These are phyloP conservation scores for Porpolomopsis calyptriformis DNA, from an alignment of 768 basidiomycete species.

Conservation along the genomic window DNA sequence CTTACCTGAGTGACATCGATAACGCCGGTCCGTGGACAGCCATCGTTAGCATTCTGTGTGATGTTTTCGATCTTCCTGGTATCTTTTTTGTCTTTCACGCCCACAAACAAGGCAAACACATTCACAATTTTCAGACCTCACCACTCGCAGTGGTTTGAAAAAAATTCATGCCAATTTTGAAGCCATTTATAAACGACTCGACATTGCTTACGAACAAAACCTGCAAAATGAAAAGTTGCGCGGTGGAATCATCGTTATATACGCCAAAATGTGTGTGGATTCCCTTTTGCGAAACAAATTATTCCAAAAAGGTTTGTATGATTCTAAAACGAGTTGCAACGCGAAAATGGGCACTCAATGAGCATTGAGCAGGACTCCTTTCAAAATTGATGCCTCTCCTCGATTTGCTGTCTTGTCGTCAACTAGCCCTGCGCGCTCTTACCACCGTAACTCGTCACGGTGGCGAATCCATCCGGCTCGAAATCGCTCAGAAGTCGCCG, in stretches of 20 bases:
- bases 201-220: constrained; percentile 37
- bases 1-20: constrained; percentile 35
- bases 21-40: constrained; percentile 38
- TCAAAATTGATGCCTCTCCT: constrained; percentile 47
- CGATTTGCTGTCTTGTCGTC: constrained; percentile 35
- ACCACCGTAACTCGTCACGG: constrained; percentile 55
- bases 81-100: constrained; percentile 9
- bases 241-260: constrained; percentile 52
- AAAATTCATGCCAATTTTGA: constrained; percentile 52
- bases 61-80: constrained; percentile 46
- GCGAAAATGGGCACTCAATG: background rate
- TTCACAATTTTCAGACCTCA: constrained; percentile 36
- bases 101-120: background rate
- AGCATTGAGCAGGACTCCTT: constrained; percentile 35
- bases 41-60: constrained; percentile 38
- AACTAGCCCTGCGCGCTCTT: constrained; percentile 45
- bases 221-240: constrained; percentile 34
- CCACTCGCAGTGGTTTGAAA: constrained; percentile 47
- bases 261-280: constrained; percentile 53
- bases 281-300: constrained; percentile 49
- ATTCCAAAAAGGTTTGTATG: constrained; percentile 38
- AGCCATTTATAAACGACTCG: constrained; percentile 37
- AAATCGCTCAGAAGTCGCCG: constrained; percentile 38
- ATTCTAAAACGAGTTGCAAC: background rate
- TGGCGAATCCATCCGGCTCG: constrained; percentile 35